Conservation (phyloP, 2,329 filamentous ascomycete genomes). For the Colletotrichum endophyticum region DNA sequence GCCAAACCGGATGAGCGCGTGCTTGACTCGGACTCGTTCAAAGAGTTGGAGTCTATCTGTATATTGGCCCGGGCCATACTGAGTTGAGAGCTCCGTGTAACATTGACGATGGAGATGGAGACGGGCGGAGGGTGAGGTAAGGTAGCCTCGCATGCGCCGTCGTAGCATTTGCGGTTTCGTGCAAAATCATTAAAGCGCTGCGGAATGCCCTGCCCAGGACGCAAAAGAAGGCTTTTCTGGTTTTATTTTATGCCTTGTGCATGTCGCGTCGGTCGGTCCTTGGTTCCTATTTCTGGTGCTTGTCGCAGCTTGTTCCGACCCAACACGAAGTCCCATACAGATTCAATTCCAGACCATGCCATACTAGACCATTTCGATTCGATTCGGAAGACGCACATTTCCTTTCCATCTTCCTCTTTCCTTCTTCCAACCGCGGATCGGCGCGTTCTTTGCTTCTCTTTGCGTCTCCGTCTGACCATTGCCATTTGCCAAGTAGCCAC, state of each 20-base stretch:
- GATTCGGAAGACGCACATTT: not conserved
- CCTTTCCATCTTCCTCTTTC: not conserved
- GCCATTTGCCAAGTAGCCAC: not conserved
- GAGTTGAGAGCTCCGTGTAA: not conserved
- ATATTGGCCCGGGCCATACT: not conserved
- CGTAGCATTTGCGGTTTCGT: not conserved
- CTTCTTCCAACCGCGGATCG: not conserved
- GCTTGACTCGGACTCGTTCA: not conserved
- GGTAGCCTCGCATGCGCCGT: conserved; percentile 14
- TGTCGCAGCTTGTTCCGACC: not conserved
- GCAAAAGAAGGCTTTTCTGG: not conserved
- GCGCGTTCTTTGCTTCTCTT: conserved; percentile 9
- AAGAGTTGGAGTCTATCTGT: not conserved
- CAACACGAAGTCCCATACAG: not conserved
- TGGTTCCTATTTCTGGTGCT: not conserved
- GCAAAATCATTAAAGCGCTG: not conserved
- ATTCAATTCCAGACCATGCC: not conserved
- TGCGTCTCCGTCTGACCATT: not conserved
- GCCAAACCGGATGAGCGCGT: not conserved
- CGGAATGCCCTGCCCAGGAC: not conserved
- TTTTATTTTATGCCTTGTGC: not conserved
- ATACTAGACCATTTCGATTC: not conserved
- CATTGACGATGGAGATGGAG: conserved; percentile 2
- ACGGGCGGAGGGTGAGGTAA: conserved; percentile 13
- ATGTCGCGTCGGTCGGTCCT: not conserved